Percentiles rank a stretch among this genome's conserved stretches.
phyloP scores from a whole-genome alignment of 1,284 basidiomycete species.

The Ganoderma sp. region DNA sequence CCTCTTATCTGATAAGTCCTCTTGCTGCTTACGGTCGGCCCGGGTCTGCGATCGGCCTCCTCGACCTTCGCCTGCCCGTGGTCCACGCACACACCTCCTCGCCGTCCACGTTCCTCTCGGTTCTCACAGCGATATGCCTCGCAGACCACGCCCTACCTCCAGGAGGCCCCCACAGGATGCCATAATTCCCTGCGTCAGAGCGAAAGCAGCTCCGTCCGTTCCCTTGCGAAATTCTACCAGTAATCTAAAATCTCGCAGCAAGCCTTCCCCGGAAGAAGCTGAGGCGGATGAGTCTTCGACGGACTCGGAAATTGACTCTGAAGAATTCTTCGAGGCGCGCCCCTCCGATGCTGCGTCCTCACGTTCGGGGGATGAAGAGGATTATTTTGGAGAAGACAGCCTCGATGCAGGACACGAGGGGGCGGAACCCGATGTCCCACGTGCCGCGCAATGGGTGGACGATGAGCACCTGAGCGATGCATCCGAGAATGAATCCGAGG shows the following conservation, averaged over 20 bases:
- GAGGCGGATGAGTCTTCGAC: slow-evolving; percentile 26
- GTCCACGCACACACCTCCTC: background rate
- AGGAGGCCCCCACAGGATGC: slow-evolving; percentile 30
- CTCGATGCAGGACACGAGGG: slow-evolving; percentile 21
- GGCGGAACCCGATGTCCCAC: slow-evolving; percentile 37
- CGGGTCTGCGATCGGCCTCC: background rate
- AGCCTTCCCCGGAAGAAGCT: slow-evolving; percentile 8
- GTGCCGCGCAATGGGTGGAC: slow-evolving; percentile 43
- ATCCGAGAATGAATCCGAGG: slow-evolving; percentile 30
- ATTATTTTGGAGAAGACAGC: slow-evolving; percentile 28
- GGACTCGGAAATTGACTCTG: slow-evolving; percentile 18
- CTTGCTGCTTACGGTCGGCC: no score
- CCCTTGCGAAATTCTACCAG: slow-evolving; percentile 11
- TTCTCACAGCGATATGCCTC: slow-evolving; percentile 34
- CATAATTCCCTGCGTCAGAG: background rate
- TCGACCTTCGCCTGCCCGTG: background rate
- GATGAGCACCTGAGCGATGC: slow-evolving; percentile 43
- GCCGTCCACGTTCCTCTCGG: background rate
- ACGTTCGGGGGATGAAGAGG: slow-evolving; percentile 19
- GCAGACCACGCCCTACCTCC: slow-evolving; percentile 40
- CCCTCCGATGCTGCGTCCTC: slow-evolving; percentile 16
- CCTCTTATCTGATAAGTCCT: slow-evolving; percentile 21
- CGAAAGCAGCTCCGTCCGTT: background rate
- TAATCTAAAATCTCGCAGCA: slow-evolving; percentile 5
- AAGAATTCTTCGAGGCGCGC: slow-evolving; percentile 13